These are phyloP conservation scores for Rhynchosporium secalis DNA, from an alignment of 2,329 filamentous ascomycete genomes.

Conservation along the genomic window DNA sequence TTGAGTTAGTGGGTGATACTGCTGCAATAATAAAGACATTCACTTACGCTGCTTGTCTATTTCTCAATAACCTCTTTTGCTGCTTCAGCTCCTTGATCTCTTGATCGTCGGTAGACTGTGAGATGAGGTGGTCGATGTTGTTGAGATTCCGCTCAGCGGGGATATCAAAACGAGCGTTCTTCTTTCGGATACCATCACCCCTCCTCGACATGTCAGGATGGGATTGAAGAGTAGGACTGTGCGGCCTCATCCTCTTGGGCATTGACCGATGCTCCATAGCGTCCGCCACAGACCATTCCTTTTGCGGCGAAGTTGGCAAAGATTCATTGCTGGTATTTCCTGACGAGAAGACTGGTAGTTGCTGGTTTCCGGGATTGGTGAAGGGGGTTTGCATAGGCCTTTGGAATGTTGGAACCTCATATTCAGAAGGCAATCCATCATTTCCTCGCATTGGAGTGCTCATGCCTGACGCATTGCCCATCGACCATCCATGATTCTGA, in stretches of 20 bases:
- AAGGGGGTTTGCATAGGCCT: conserved; percentile 57
- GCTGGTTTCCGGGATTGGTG: conserved; percentile 51
- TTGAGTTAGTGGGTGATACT: conserved; percentile 30
- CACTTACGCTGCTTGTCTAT: conserved; percentile 93
- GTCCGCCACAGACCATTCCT: conserved; percentile 55
- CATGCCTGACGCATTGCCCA: conserved; percentile 60
- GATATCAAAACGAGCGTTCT: conserved; percentile 98
- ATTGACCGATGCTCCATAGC: conserved; percentile 50
- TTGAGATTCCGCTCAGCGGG: conserved; percentile 87
- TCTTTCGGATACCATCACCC: conserved; percentile 78
- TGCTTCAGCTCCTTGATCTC: conserved; percentile 98
- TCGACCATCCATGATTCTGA: conserved; percentile 35
- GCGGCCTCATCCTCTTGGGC: conserved; percentile 63
- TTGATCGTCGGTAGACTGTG: conserved; percentile 82
- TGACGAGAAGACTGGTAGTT: conserved; percentile 55
- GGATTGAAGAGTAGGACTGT: conserved; percentile 66
- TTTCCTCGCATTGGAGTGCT: conserved; percentile 74
- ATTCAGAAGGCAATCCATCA: conserved; percentile 60
- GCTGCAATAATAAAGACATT: conserved; percentile 31
- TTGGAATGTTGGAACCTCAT: conserved; percentile 55
- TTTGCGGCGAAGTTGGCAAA: conserved; percentile 58
- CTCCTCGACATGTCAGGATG: conserved; percentile 66
- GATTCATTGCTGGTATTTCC: conserved; percentile 47
- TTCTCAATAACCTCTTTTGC: conserved; percentile 91
- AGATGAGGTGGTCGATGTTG: conserved; percentile 93